Percentiles rank a stretch among this genome's conserved stretches.
phyloP scores from a whole-genome alignment of 345 rosid species.

The Bruguiera gymnorhiza region DNA sequence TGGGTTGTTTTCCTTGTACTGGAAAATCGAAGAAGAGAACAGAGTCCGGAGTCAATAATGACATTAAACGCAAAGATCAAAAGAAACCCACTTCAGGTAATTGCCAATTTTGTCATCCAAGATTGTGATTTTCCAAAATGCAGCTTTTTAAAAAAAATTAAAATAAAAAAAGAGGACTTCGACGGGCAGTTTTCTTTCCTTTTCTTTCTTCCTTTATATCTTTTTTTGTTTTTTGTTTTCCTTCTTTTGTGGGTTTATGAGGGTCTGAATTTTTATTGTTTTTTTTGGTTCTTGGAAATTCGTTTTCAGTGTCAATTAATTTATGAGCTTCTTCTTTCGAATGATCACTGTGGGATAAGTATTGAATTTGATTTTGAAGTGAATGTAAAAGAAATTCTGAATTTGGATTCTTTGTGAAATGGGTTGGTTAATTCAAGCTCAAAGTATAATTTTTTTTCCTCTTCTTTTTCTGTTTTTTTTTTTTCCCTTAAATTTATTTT shows the following conservation, averaged over 20 bases:
- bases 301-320: not conserved
- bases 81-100: constrained; percentile 40
- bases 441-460: not conserved
- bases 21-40: constrained; percentile 41
- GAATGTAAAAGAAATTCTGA: not conserved
- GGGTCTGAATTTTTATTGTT: not conserved
- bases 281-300: not conserved
- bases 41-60: constrained; percentile 20
- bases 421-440: constrained; percentile 2
- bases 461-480: not conserved
- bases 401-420: constrained; percentile 10
- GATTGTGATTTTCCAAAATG: no score
- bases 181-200: no score
- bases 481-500: not conserved
- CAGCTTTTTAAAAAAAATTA: no score
- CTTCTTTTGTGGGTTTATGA: not conserved
- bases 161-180: no score
- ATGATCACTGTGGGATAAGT: no score
- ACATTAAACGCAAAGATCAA: constrained; percentile 38
- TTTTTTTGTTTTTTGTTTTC: no score
- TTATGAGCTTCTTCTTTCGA: not conserved
- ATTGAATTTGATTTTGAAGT: not conserved
- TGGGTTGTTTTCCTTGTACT: constrained; percentile 67
- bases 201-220: no score
- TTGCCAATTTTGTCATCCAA: not conserved